Evolutionary conservation across 352 stramenopile genomes (phyloP).

Genomic region (Globisporangium lucens): DNA sequence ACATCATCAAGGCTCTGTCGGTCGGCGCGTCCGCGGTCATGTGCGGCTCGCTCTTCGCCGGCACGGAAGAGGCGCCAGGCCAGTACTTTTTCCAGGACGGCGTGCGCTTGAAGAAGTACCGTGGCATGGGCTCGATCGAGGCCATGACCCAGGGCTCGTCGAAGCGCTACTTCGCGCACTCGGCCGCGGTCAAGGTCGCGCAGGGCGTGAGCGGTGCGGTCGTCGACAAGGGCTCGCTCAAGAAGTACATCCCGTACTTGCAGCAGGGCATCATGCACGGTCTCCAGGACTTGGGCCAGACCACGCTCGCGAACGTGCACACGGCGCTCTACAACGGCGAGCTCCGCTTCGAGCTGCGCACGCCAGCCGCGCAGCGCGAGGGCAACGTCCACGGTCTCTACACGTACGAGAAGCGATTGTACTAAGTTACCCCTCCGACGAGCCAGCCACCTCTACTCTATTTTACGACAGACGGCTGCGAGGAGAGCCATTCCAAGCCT

Average conservation of each 20-base stretch:
- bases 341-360: constrained; percentile 97
- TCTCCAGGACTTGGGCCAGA: constrained; percentile 96
- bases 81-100: constrained; percentile 99
- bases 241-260: constrained; percentile 99
- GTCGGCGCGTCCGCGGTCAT: constrained; percentile 98
- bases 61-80: constrained; percentile 98
- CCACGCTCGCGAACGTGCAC: constrained; percentile 89
- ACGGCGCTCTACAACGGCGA: constrained; percentile 71
- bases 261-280: constrained; percentile 98
- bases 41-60: constrained; percentile 99
- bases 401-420: constrained; percentile 95
- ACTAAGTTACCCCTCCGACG: constrained; percentile 32
- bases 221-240: constrained; percentile 98
- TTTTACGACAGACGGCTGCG: not conserved
- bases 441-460: constrained; percentile 1
- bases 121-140: constrained; percentile 99
- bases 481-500: constrained; percentile 1
- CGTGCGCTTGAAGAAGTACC: constrained; percentile 99
- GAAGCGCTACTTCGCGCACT: constrained; percentile 91
- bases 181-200: constrained; percentile 96
- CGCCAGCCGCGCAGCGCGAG: constrained; percentile 98
- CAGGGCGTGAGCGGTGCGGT: constrained; percentile 99
- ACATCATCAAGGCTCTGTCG: constrained; percentile 98
- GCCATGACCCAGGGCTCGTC: constrained; percentile 97
- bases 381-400: constrained; percentile 98